A percentile compares a stretch with the other conserved stretches of the same genome.
These are phyloP conservation scores for Spergularia bocconei DNA, from an alignment of 148 eudicot genomes.

Conservation along the genomic window DNA sequence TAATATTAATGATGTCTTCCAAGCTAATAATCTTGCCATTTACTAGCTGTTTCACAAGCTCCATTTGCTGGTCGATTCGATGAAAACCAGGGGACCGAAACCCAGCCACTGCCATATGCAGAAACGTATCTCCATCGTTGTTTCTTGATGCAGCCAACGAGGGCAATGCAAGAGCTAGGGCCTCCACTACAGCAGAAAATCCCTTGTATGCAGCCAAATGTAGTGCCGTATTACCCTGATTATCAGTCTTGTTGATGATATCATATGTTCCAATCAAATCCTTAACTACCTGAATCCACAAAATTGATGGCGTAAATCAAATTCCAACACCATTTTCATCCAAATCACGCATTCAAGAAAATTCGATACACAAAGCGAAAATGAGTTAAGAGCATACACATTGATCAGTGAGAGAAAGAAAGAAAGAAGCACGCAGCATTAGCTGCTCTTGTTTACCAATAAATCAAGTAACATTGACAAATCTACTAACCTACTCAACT, in stretches of 20 bases:
- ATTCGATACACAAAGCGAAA: not conserved
- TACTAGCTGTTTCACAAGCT: conserved; percentile 53
- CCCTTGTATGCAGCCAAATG: conserved; percentile 79
- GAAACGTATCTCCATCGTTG: conserved; percentile 68
- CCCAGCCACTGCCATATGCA: conserved; percentile 78
- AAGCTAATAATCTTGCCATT: conserved; percentile 32
- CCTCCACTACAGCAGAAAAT: conserved; percentile 42
- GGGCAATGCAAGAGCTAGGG: conserved; percentile 45
- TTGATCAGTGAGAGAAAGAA: too few species aligned
- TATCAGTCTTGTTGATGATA: conserved; percentile 48
- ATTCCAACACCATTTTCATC: not conserved
- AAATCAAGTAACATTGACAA: too few species aligned
- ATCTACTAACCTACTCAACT: too few species aligned
- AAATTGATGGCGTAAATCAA: not conserved
- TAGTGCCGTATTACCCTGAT: conserved; percentile 75
- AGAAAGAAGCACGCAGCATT: too few species aligned
- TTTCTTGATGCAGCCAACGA: conserved; percentile 41
- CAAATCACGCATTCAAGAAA: not conserved
- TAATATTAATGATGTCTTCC: conserved; percentile 51
- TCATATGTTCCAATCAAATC: conserved; percentile 45
- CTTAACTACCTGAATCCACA: conserved; percentile 58
- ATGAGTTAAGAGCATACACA: too few species aligned
- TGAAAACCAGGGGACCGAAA: conserved; percentile 67
- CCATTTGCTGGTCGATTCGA: conserved; percentile 53
- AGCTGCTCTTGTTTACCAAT: too few species aligned